Conservation (phyloP, 768 basidiomycete species). For the Gloeophyllum trabeum region DNA sequence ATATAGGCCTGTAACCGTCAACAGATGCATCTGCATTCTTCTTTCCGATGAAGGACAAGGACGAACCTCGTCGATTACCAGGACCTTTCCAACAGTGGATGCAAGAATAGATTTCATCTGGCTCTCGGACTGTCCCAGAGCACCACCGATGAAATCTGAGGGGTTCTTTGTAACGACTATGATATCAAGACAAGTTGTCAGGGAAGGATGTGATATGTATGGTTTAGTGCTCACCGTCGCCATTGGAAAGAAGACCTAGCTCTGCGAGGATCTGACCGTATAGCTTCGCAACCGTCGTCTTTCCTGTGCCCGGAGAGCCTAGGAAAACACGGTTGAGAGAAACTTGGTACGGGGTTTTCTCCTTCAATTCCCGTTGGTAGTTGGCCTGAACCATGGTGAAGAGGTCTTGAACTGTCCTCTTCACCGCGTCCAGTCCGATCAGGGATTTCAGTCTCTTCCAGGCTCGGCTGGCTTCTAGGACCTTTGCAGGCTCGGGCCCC, state of each 20-base stretch:
- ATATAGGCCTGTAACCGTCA: slow-evolving; percentile 70
- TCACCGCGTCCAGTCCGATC: slow-evolving; percentile 47
- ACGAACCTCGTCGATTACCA: slow-evolving; percentile 59
- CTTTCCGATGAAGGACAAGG: too few species aligned
- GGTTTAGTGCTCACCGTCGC: slow-evolving; percentile 48
- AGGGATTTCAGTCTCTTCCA: slow-evolving; percentile 42
- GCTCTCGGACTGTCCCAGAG: slow-evolving; percentile 47
- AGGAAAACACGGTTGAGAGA: slow-evolving; percentile 58
- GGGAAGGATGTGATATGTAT: not conserved
- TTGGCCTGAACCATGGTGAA: slow-evolving; percentile 37
- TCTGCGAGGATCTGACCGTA: slow-evolving; percentile 57
- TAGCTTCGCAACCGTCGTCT: slow-evolving; percentile 57
- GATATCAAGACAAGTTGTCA: not conserved
- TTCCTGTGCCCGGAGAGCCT: slow-evolving; percentile 63
- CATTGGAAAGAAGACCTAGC: slow-evolving; percentile 55
- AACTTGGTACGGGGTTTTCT: slow-evolving; percentile 37
- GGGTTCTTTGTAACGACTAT: slow-evolving; percentile 59
- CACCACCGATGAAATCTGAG: slow-evolving; percentile 52
- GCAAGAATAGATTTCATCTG: slow-evolving; percentile 56
- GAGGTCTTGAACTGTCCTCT: slow-evolving; percentile 38
- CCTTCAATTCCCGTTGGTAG: slow-evolving; percentile 46
- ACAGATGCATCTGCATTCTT: too few species aligned
- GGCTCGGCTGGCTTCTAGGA: slow-evolving; percentile 29
- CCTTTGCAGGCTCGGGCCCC: slow-evolving; percentile 49
- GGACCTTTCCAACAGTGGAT: slow-evolving; percentile 49